These are phyloP conservation scores for Lophiostoma macrostomum DNA, from an alignment of 495 filamentous ascomycete species.

Conservation along the genomic window DNA sequence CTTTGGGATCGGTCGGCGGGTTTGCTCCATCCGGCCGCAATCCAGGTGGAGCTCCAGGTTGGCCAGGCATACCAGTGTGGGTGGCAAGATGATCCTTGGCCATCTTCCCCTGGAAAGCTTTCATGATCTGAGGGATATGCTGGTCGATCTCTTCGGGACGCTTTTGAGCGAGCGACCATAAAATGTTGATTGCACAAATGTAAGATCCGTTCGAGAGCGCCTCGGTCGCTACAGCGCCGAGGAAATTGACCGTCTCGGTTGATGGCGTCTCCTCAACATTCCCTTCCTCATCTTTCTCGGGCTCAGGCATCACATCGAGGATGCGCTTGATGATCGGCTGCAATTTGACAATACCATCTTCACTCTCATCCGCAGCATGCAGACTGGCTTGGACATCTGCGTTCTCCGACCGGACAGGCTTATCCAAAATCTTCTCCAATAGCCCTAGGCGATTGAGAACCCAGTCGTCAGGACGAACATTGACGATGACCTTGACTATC, in stretches of 20 bases:
- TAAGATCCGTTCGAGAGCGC: conserved; percentile 72
- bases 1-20: conserved; percentile 62
- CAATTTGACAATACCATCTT: conserved; percentile 58
- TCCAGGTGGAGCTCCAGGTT: conserved; percentile 19
- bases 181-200: conserved; percentile 80
- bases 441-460: conserved; percentile 67
- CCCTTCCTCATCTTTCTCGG: conserved; percentile 80
- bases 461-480: conserved; percentile 86
- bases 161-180: conserved; percentile 84
- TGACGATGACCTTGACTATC: conserved; percentile 80
- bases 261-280: conserved; percentile 65
- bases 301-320: conserved; percentile 85
- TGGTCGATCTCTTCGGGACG: conserved; percentile 82
- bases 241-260: conserved; percentile 74
- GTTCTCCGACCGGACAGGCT: conserved; percentile 79
- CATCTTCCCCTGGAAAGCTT: conserved; percentile 86
- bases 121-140: conserved; percentile 86
- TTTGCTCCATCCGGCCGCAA: conserved; percentile 39
- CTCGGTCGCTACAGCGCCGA: conserved; percentile 80
- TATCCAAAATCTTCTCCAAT: conserved; percentile 87
- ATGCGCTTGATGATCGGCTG: conserved; percentile 74
- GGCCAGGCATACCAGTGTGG: conserved; percentile 24
- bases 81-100: conserved; percentile 85
- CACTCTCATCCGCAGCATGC: conserved; percentile 65
- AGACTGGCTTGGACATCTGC: conserved; percentile 90